Evolutionary conservation across 208 protist genomes (phyloP).

Genomic region (Trypanosoma boissoni): DNA sequence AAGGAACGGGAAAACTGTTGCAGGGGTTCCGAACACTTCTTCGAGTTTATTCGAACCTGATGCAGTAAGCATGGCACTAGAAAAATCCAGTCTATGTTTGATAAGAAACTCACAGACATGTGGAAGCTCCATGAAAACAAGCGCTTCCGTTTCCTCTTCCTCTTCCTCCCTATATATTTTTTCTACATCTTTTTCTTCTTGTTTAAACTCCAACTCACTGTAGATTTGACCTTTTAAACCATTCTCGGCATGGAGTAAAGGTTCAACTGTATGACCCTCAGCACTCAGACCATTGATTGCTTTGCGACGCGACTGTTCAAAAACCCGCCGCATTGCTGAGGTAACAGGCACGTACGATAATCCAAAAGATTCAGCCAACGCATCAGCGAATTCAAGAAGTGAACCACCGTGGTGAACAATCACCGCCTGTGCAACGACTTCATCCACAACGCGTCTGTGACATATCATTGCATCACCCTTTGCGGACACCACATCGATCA

Average conservation of each 20-base stretch:
- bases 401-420: slow-evolving; percentile 77
- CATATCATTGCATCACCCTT: slow-evolving; percentile 64
- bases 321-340: background rate
- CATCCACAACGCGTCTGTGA: slow-evolving; percentile 63
- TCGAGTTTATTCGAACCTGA: slow-evolving; percentile 74
- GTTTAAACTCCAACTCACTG: no score
- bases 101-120: slow-evolving; percentile 74
- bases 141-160: slow-evolving; percentile 25
- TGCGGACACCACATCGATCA: slow-evolving; percentile 66
- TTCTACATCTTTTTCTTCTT: background rate
- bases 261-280: no score
- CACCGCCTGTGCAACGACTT: slow-evolving; percentile 80
- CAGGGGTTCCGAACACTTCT: slow-evolving; percentile 80
- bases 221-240: no score
- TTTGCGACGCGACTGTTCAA: slow-evolving; percentile 22
- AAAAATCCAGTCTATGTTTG: slow-evolving; percentile 65
- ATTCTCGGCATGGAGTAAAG: no score
- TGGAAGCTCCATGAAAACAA: slow-evolving; percentile 64
- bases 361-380: slow-evolving; percentile 48
- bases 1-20: slow-evolving; percentile 85
- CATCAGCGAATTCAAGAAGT: slow-evolving; percentile 73
- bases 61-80: slow-evolving; percentile 63
- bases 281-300: no score
- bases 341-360: slow-evolving; percentile 66
- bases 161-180: slow-evolving; percentile 2